A percentile compares a stretch with the other conserved stretches of the same genome.
Conservation (phyloP, 2,329 filamentous ascomycete genomes). For the Cladosporium sp. region DNA sequence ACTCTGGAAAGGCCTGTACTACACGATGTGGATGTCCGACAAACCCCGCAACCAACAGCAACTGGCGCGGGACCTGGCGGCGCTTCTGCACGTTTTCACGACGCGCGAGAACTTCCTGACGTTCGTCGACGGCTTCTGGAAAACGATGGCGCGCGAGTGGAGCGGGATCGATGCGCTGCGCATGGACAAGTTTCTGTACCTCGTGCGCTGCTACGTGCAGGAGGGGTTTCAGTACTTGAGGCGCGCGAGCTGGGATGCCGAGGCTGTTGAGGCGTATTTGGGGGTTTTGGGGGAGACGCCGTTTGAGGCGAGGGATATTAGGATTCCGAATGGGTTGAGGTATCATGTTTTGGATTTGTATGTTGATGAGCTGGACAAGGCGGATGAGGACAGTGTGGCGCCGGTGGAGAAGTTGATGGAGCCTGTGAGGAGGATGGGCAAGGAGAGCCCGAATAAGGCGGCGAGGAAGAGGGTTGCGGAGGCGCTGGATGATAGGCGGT, state of each 20-base stretch:
- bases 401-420: constrained; percentile 48
- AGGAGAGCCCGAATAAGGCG: constrained; percentile 61
- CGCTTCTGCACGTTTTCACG: constrained; percentile 59
- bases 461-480: constrained; percentile 67
- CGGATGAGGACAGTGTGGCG: constrained; percentile 46
- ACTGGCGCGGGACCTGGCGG: constrained; percentile 72
- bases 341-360: constrained; percentile 88
- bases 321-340: constrained; percentile 75
- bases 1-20: constrained; percentile 93
- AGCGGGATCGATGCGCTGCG: constrained; percentile 45
- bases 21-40: constrained; percentile 85
- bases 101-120: constrained; percentile 32
- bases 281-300: constrained; percentile 44
- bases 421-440: constrained; percentile 53
- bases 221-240: constrained; percentile 56
- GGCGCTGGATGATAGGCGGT: constrained; percentile 65
- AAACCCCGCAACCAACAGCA: constrained; percentile 81
- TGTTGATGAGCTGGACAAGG: constrained; percentile 80
- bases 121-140: constrained; percentile 48
- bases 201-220: constrained; percentile 73
- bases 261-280: constrained; percentile 40
- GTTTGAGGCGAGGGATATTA: constrained; percentile 44
- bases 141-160: constrained; percentile 50
- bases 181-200: constrained; percentile 88
- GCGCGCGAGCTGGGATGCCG: constrained; percentile 36